Base-by-base conservation (phyloP, 441 rosid genomes). In the Capsella rubella region DNA sequence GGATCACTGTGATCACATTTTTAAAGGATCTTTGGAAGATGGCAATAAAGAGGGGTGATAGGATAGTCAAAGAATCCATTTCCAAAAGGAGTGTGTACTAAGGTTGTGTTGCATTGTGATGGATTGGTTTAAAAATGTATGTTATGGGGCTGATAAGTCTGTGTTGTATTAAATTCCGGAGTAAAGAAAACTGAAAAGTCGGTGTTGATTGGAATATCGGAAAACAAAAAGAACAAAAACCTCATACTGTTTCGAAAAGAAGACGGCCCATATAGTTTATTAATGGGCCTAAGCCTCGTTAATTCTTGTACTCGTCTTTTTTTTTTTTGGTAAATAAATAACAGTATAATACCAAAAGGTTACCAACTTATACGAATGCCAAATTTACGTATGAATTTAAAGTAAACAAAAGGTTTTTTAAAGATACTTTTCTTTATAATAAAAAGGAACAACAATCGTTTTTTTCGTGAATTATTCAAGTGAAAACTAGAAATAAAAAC, bases 381-480 rank as follows among this genome's bases (percentile, higher is more conserved):
- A 50, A 39, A 31, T 29, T 31, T 64, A 10, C 6, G 12, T 34
- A 31, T 3, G 25, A 21, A 11, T 3, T 35, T 8, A 29, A 13
- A 15, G 15, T 11, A 32, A 47, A 21, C 43, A n/a, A 6, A 54
- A 54, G 25, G 37, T 18, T 46, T 29, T 29, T 31, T 32, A 32
- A 32, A 32, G n/a, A 18, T 21, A 29, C 49, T 11, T 42, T 50
- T 14, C 25, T 15, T 39, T 1, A 21, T 2, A 6, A 21, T 21
- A 12, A 4, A 60, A 60, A 16, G 18, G 2, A 68, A 39, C 13
- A 61, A 34, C 37, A 47, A 64, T 69, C 29, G 56, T 55, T 12
- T 63, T 63, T 4, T 14, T 42, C 39, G 4, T 76, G 71, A 70
- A 70, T 70, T 47, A 56, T 76, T 64, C 53, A 56, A 68, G 27